Conservation (phyloP, 805 yeast species). For the Dipodascopsis uninucleata region DNA sequence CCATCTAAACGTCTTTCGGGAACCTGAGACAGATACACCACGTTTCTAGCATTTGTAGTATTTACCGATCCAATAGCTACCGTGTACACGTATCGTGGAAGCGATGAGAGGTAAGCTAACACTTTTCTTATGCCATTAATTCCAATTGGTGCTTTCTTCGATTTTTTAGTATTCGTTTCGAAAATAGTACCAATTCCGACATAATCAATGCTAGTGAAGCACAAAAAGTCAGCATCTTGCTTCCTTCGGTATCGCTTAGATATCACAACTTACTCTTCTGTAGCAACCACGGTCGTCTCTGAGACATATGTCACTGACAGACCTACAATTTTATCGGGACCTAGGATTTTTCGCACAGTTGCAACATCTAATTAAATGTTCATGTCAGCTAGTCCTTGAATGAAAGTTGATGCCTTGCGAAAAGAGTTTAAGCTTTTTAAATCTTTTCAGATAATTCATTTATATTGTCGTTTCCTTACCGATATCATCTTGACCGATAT, state of each 20-base stretch:
- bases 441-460: not conserved
- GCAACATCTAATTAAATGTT: constrained; percentile 39
- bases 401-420: too few relatives aligned
- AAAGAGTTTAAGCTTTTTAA: too few relatives aligned
- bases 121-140: constrained; percentile 59
- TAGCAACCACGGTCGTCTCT: constrained; percentile 53
- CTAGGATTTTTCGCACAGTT: constrained; percentile 59
- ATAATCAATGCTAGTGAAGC: constrained; percentile 53
- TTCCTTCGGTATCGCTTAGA: not conserved
- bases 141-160: constrained; percentile 59
- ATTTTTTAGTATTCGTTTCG: constrained; percentile 67
- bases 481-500: constrained; percentile 92
- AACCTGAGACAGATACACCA: constrained; percentile 47
- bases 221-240: constrained; percentile 29
- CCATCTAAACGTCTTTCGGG: constrained; percentile 59
- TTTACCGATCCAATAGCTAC: constrained; percentile 82
- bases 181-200: constrained; percentile 81
- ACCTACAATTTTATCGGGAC: constrained; percentile 74
- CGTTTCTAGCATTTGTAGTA: constrained; percentile 55
- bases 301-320: constrained; percentile 61
- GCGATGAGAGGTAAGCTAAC: constrained; percentile 35
- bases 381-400: not conserved
- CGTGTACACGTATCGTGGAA: constrained; percentile 41
- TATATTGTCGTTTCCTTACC: constrained; percentile 23
- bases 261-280: constrained; percentile 38